phyloP scores from a whole-genome alignment of 169 alveolate species.

The Cryptosporidium baileyi region DNA sequence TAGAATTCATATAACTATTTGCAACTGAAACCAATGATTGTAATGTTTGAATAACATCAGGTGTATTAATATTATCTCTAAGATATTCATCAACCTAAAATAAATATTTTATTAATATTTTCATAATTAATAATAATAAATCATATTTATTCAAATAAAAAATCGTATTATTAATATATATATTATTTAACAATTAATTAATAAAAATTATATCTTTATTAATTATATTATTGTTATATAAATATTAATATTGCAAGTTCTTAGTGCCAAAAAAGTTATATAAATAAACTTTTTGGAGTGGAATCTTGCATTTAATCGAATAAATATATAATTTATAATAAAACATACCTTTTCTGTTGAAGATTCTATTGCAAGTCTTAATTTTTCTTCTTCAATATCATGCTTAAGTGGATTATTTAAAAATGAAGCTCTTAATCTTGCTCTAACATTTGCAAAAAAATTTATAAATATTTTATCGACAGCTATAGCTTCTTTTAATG shows the following conservation, averaged over 20 bases:
- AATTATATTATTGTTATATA: no score
- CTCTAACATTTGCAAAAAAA: slow-evolving; percentile 90
- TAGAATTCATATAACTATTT: slow-evolving; percentile 74
- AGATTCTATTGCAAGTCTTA: slow-evolving; percentile 73
- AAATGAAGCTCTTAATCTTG: slow-evolving; percentile 80
- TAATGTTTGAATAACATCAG: slow-evolving; percentile 80
- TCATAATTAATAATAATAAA: background rate
- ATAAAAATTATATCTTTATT: no score
- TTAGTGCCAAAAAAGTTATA: slow-evolving; percentile 69
- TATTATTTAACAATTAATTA: background rate
- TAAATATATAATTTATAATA: slow-evolving; percentile 61
- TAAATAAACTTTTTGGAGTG: slow-evolving; percentile 75
- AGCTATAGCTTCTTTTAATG: slow-evolving; percentile 89
- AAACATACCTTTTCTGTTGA: slow-evolving; percentile 80
- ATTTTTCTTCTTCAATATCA: slow-evolving; percentile 76
- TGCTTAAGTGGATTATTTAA: slow-evolving; percentile 78
- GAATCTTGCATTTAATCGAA: slow-evolving; percentile 69
- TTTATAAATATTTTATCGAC: slow-evolving; percentile 90
- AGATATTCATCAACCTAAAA: slow-evolving; percentile 80
- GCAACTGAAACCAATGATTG: slow-evolving; percentile 77
- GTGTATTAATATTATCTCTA: slow-evolving; percentile 89
- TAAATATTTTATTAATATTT: no score
- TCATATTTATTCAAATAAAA: background rate
- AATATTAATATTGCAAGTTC: slow-evolving; percentile 35
- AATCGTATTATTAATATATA: background rate